phyloP scores from a whole-genome alignment of 257 asterid species.

The Linderniella brevidens region DNA sequence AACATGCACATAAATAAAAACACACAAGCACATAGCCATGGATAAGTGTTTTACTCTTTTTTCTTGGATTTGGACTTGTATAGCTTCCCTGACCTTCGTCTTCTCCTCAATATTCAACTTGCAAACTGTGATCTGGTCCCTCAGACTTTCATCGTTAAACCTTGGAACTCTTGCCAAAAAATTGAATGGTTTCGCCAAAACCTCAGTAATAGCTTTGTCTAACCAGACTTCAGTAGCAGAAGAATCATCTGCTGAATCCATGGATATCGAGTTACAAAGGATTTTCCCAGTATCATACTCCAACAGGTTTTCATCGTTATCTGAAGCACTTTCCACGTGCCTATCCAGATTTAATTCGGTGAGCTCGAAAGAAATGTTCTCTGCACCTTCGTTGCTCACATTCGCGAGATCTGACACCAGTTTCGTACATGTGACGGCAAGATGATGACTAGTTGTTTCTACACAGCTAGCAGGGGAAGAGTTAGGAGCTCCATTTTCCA shows the following conservation, averaged over 20 bases:
- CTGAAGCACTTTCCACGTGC: no score
- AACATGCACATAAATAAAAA: slow-evolving; percentile 8
- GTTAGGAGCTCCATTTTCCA: slow-evolving; percentile 16
- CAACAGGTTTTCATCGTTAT: slow-evolving; percentile 9
- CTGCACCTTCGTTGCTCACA: slow-evolving; percentile 13
- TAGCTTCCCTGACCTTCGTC: slow-evolving; percentile 54
- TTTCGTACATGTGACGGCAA: slow-evolving; percentile 14
- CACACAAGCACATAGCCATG: neutral
- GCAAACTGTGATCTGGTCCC: slow-evolving; percentile 51
- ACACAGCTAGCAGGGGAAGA: slow-evolving; percentile 14
- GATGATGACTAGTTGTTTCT: slow-evolving; percentile 14
- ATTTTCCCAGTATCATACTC: no score
- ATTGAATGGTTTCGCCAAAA: slow-evolving; percentile 35
- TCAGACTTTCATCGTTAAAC: slow-evolving; percentile 39
- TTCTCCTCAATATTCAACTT: slow-evolving; percentile 60
- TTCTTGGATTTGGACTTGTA: slow-evolving; percentile 53
- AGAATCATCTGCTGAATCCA: slow-evolving; percentile 29
- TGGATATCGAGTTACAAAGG: neutral
- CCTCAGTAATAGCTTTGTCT: slow-evolving; percentile 18
- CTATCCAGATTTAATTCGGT: no score
- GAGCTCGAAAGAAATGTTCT: slow-evolving; percentile 13
- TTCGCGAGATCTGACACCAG: slow-evolving; percentile 17
- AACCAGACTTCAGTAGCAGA: slow-evolving; percentile 12
- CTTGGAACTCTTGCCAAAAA: slow-evolving; percentile 51
- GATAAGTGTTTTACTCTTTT: slow-evolving; percentile 29